phyloP scores from a whole-genome alignment of 1,284 basidiomycete genomes.

The Trichosporon asahii region DNA sequence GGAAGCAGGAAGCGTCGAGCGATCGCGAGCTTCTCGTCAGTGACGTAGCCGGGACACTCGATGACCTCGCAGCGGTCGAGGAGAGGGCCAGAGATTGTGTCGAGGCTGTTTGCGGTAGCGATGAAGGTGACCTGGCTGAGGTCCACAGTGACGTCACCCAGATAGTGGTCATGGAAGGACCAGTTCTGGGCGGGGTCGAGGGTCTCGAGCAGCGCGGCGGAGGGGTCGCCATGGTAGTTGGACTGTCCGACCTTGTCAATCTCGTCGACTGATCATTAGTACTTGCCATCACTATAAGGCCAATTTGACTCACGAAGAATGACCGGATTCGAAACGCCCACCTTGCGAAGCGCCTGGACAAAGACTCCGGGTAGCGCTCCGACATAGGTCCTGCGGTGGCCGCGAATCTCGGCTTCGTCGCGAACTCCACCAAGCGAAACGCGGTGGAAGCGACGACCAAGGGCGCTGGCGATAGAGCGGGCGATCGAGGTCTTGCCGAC shows the following conservation, averaged over 20 bases:
- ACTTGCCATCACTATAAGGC: too few relatives aligned
- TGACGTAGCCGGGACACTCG: slow-evolving; percentile 91
- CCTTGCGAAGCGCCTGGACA: slow-evolving; percentile 90
- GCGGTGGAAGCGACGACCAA: slow-evolving; percentile 55
- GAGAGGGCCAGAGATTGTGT: slow-evolving; percentile 91
- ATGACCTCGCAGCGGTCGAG: slow-evolving; percentile 95
- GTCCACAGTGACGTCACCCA: slow-evolving; percentile 92
- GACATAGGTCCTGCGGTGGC: slow-evolving; percentile 79
- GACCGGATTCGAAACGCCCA: slow-evolving; percentile 92
- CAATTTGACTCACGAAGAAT: slow-evolving; percentile 59
- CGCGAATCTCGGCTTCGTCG: slow-evolving; percentile 97
- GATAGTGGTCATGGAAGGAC: slow-evolving; percentile 80
- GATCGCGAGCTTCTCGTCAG: slow-evolving; percentile 89
- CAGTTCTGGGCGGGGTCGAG: slow-evolving; percentile 97
- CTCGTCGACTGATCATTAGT: slow-evolving; percentile 65
- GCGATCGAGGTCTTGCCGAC: slow-evolving; percentile 79
- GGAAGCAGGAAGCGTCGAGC: slow-evolving; percentile 86
- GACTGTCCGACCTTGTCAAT: slow-evolving; percentile 71
- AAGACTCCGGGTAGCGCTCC: slow-evolving; percentile 93
- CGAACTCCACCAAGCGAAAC: slow-evolving; percentile 94
- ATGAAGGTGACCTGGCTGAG: slow-evolving; percentile 92
- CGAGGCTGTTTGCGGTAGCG: slow-evolving; percentile 76
- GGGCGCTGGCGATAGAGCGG: slow-evolving; percentile 39
- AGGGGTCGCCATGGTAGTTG: slow-evolving; percentile 70
- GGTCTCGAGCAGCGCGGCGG: slow-evolving; percentile 92